Percentiles rank a stretch among this genome's conserved stretches.
These are phyloP conservation scores for Albophoma yamanashiensis DNA, from an alignment of 2,329 filamentous ascomycete genomes.

Conservation along the genomic window DNA sequence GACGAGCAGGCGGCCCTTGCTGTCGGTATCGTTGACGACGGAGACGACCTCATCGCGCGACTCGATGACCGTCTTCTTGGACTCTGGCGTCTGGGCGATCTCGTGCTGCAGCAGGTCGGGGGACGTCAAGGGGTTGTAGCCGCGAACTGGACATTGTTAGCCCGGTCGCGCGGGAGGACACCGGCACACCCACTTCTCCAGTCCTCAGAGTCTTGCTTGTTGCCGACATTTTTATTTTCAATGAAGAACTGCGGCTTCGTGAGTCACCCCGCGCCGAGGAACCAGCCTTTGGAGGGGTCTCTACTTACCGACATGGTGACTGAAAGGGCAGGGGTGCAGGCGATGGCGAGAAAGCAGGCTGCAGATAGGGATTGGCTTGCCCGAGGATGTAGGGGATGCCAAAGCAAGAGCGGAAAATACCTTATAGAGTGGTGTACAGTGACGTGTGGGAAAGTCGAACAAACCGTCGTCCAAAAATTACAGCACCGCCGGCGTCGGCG, in stretches of 20 bases:
- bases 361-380: not conserved
- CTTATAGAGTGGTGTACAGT: too few relatives aligned
- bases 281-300: not conserved
- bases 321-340: not conserved
- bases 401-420: not conserved
- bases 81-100: constrained; percentile 52
- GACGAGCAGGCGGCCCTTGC: constrained; percentile 51
- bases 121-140: constrained; percentile 86
- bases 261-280: constrained; percentile 13
- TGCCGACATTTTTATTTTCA: constrained; percentile 68
- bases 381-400: not conserved
- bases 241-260: constrained; percentile 52
- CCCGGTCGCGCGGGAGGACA: not conserved
- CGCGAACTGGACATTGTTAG: constrained; percentile 47
- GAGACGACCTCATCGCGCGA: constrained; percentile 54
- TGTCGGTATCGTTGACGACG: constrained; percentile 57
- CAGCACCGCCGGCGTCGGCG: not conserved
- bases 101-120: constrained; percentile 94
- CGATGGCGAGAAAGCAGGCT: not conserved
- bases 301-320: not conserved
- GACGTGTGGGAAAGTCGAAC: not conserved
- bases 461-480: not conserved
- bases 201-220: constrained; percentile 64
- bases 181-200: constrained; percentile 59
- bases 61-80: constrained; percentile 49